Conservation (phyloP, 2,329 filamentous ascomycete species). For the Daldinia eschscholtzii region DNA sequence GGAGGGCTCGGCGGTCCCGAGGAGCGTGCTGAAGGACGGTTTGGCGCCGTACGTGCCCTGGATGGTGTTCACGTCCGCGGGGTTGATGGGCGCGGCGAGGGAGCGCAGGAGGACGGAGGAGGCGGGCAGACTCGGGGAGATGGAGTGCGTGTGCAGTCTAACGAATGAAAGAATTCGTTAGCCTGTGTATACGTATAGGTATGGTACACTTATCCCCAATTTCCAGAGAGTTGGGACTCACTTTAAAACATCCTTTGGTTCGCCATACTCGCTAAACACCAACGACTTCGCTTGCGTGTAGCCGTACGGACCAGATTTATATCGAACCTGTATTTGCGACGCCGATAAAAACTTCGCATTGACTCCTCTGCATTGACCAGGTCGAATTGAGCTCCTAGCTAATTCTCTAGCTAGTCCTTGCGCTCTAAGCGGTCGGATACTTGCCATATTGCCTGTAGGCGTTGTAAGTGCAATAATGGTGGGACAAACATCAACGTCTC, state of each 20-base stretch:
- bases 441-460: slow-evolving; percentile 32
- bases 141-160: slow-evolving; percentile 80
- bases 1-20: slow-evolving; percentile 82
- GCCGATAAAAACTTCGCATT: slow-evolving; percentile 12
- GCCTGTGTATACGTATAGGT: neutral
- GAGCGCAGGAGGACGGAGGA: slow-evolving; percentile 81
- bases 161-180: slow-evolving; percentile 2
- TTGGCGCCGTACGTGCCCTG: slow-evolving; percentile 95
- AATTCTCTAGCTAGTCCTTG: slow-evolving; percentile 22
- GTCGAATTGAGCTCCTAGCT: slow-evolving; percentile 32
- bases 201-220: neutral
- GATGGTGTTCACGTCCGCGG: slow-evolving; percentile 97
- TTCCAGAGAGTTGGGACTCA: slow-evolving; percentile 50
- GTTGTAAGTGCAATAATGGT: slow-evolving; percentile 13
- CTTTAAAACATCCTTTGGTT: slow-evolving; percentile 78
- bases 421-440: slow-evolving; percentile 35
- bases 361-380: slow-evolving; percentile 6
- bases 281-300: slow-evolving; percentile 90
- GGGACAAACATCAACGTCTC: neutral
- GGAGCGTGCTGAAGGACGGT: slow-evolving; percentile 78
- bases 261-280: slow-evolving; percentile 79
- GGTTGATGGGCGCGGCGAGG: slow-evolving; percentile 93
- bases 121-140: slow-evolving; percentile 77
- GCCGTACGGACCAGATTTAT: slow-evolving; percentile 75
- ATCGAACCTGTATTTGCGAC: slow-evolving; percentile 54